Evolutionary conservation across 345 rosid species (phyloP).

Genomic region (Kernera saxatilis): DNA sequence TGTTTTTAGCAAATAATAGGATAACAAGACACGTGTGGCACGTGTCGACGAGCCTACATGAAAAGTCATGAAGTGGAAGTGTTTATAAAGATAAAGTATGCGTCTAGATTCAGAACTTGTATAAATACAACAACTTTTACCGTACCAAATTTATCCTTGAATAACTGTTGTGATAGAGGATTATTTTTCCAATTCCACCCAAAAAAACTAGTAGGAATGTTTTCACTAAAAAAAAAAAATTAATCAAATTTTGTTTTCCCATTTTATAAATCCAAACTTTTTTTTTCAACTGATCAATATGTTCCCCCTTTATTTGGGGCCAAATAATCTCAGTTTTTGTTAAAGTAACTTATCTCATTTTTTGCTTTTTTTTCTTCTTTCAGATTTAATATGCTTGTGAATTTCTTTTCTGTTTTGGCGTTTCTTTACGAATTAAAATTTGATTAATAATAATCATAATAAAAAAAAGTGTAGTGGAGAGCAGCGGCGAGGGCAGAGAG

Average conservation of each 20-base stretch:
- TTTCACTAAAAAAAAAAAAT: no score
- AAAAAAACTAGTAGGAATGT: no score
- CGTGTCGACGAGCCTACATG: background rate
- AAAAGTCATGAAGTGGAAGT: background rate
- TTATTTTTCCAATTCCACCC: no score
- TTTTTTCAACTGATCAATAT: background rate
- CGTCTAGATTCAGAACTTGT: constrained; percentile 1
- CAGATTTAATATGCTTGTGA: background rate
- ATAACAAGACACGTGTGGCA: background rate
- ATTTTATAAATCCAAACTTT: background rate
- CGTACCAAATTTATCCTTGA: background rate
- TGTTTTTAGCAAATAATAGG: background rate
- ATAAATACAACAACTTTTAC: background rate
- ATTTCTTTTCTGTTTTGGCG: background rate
- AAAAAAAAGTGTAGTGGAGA: background rate
- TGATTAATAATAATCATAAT: background rate
- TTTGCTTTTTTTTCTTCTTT: background rate
- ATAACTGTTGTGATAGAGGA: no score
- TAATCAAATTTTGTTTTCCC: no score
- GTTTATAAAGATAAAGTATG: background rate
- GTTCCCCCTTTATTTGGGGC: background rate
- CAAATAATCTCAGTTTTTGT: no score
- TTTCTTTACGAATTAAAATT: background rate
- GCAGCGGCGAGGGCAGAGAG: background rate
- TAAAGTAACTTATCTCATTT: no score